Percentiles rank a stretch among this genome's conserved stretches.
phyloP scores from a whole-genome alignment of 257 asterid genomes.

The Rehmannia glutinosa region DNA sequence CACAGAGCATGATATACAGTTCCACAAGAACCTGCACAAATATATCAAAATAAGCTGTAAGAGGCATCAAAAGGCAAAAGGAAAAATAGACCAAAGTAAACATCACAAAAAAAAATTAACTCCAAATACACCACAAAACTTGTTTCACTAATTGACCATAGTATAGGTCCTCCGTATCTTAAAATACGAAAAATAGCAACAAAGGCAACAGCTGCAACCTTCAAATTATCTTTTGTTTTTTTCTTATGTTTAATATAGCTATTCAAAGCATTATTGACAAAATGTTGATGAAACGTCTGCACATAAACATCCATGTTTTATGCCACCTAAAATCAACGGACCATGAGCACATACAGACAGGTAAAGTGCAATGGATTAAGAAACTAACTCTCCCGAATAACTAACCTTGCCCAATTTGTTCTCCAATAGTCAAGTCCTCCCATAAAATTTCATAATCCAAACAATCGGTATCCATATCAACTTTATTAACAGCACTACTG shows the following conservation, averaged over 20 bases:
- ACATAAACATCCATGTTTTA: too few relatives aligned
- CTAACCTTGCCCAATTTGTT: constrained; percentile 92
- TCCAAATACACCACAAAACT: background rate
- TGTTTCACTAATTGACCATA: too few relatives aligned
- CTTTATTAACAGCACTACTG: constrained; percentile 68
- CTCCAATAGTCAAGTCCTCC: constrained; percentile 95
- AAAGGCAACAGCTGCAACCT: background rate
- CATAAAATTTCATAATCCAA: constrained; percentile 84
- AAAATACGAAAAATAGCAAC: background rate
- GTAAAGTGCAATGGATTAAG: background rate
- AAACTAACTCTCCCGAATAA: background rate
- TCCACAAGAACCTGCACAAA: constrained; percentile 91
- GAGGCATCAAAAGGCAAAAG: constrained; percentile 8
- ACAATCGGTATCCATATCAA: constrained; percentile 63
- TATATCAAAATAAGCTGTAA: constrained; percentile 22
- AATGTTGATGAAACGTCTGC: background rate
- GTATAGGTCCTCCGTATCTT: background rate
- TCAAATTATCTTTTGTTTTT: background rate
- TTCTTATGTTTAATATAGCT: background rate
- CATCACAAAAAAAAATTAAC: constrained; percentile 3
- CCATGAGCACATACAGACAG: too few relatives aligned
- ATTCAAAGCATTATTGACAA: background rate
- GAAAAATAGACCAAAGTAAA: background rate
- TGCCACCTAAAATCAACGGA: too few relatives aligned
- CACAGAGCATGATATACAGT: constrained; percentile 93